Evolutionary conservation across 805 yeast species (phyloP).

Genomic region (Kluyveromyces dobzhanskii): DNA sequence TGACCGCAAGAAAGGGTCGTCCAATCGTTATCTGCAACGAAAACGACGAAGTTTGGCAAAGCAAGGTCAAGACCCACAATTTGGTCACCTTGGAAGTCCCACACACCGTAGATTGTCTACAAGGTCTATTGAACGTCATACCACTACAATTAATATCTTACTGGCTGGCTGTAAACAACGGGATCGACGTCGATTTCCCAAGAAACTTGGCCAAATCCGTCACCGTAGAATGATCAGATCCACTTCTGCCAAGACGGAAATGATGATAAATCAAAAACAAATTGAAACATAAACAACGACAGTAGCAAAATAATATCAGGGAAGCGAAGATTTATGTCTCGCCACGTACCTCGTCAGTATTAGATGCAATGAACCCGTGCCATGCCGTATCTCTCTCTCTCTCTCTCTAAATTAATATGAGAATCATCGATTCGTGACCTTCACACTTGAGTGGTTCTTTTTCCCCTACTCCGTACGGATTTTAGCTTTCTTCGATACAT

Average conservation of each 20-base stretch:
- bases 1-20: constrained; percentile 93
- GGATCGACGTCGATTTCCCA: constrained; percentile 97
- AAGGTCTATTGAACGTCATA: constrained; percentile 88
- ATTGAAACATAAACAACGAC: too few species aligned
- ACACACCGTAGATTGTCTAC: constrained; percentile 92
- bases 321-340: too few species aligned
- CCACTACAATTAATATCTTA: constrained; percentile 95
- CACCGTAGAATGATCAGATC: constrained; percentile 66
- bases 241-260: neutral
- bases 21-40: constrained; percentile 91
- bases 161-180: constrained; percentile 92
- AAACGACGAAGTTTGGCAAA: constrained; percentile 54
- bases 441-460: too few species aligned
- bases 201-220: constrained; percentile 97
- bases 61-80: constrained; percentile 32
- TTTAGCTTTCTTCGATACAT: too few species aligned
- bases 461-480: too few species aligned
- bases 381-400: too few species aligned
- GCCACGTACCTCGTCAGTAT: too few species aligned
- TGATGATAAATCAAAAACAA: neutral
- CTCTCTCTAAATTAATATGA: too few species aligned
- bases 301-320: too few species aligned
- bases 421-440: too few species aligned
- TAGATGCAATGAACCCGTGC: too few species aligned
- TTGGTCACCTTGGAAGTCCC: constrained; percentile 84